Conservation (phyloP, 768 basidiomycete genomes). For the Ramaria sp. region DNA sequence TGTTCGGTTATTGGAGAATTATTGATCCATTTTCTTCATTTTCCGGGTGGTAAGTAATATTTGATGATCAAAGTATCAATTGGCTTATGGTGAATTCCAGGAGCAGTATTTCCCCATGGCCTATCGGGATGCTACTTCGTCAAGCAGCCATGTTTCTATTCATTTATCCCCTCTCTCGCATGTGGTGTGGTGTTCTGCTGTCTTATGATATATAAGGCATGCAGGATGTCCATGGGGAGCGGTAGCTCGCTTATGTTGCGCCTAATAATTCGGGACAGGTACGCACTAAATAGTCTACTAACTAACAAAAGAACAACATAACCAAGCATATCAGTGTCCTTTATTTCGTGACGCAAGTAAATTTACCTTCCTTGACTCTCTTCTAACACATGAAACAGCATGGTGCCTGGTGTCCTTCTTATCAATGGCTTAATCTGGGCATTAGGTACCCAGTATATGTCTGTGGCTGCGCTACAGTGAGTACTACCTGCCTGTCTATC, state of each 20-base stretch:
- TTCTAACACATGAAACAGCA: no score
- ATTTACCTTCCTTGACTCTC: neutral
- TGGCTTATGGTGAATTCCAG: no score
- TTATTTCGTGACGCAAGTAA: neutral
- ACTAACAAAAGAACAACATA: no score
- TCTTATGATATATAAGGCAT: constrained; percentile 40
- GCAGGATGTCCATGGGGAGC: constrained; percentile 26
- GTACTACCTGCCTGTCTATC: neutral
- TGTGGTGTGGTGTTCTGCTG: constrained; percentile 43
- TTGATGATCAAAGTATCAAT: no score
- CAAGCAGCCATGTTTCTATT: constrained; percentile 32
- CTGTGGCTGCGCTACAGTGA: neutral
- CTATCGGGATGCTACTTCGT: neutral
- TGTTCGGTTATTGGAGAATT: constrained; percentile 18
- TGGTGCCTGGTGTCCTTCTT: neutral
- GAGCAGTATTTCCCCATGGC: neutral
- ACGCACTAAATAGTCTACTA: no score
- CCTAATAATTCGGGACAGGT: neutral
- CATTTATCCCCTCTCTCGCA: constrained; percentile 50
- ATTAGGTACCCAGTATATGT: neutral
- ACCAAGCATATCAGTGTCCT: no score
- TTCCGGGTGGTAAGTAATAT: constrained; percentile 31
- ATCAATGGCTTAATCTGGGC: neutral
- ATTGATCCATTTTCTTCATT: neutral
- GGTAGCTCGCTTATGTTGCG: neutral